A percentile compares a stretch with the other conserved stretches of the same genome.
Conservation (phyloP, 257 asterid genomes). For the Lavandula angustifolia region DNA sequence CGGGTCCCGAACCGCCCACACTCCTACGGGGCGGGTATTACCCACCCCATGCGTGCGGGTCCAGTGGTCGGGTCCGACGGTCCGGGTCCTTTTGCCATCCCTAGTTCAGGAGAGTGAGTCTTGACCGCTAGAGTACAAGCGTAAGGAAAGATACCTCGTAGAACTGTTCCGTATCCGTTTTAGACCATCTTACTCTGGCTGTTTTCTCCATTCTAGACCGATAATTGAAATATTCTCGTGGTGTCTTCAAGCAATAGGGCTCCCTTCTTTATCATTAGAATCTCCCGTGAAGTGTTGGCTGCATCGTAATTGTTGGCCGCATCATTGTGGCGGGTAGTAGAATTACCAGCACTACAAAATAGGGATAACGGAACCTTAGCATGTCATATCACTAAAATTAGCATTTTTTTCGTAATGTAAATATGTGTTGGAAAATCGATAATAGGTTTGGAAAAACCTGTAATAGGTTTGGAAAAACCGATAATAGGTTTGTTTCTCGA, state of each 20-base stretch:
- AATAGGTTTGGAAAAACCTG: no score
- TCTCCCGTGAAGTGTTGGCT: constrained; percentile 16
- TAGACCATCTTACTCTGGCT: constrained; percentile 71
- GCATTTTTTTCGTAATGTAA: no score
- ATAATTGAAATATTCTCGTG: constrained; percentile 59
- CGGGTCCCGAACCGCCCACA: no score
- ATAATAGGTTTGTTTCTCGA: no score
- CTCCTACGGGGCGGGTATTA: no score
- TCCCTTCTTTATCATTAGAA: constrained; percentile 42
- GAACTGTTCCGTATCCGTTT: constrained; percentile 84
- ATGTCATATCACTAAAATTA: constrained; percentile 10
- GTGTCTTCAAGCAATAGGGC: constrained; percentile 47
- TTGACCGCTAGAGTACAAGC: background rate
- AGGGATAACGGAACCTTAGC: no score
- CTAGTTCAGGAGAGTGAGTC: no score
- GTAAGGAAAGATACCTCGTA: constrained; percentile 58
- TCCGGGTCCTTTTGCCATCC: no score
- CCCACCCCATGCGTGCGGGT: no score
- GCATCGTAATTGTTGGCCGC: background rate
- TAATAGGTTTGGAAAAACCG: no score
- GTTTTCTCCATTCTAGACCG: constrained; percentile 77
- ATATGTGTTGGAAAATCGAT: no score
- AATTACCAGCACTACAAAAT: constrained; percentile 52
- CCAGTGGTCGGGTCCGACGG: no score
- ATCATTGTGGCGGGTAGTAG: background rate